Conservation (phyloP, 148 eudicot species). For the Polygonum maritimum region DNA sequence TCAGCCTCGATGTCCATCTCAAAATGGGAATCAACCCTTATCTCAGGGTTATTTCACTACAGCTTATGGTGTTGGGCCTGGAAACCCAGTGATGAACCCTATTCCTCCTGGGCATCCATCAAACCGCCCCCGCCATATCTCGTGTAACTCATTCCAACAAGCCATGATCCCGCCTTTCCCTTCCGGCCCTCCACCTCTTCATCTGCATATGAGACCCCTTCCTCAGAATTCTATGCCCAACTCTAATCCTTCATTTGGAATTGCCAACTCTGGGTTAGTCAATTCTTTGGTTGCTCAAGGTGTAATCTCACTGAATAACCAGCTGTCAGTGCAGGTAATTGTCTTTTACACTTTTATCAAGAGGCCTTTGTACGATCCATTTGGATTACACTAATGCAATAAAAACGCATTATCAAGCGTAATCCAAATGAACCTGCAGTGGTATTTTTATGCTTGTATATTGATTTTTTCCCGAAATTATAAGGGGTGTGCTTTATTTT, state of each 20-base stretch:
- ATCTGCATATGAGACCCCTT: slow-evolving; percentile 30
- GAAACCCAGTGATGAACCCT: slow-evolving; percentile 22
- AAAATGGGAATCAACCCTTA: slow-evolving; percentile 20
- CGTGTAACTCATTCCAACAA: slow-evolving; percentile 30
- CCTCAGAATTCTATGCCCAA: slow-evolving; percentile 33
- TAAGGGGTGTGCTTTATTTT: background rate
- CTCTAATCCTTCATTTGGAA: slow-evolving; percentile 37
- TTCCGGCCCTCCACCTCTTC: slow-evolving; percentile 33
- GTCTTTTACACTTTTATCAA: background rate
- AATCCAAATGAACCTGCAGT: background rate
- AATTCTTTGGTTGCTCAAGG: slow-evolving; percentile 78
- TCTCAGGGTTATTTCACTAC: slow-evolving; percentile 38
- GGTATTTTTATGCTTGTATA: background rate
- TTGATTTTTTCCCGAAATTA: background rate
- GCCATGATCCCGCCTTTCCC: slow-evolving; percentile 34
- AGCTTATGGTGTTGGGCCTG: slow-evolving; percentile 11
- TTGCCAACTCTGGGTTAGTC: slow-evolving; percentile 46
- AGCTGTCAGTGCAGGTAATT: slow-evolving; percentile 51
- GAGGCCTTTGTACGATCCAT: background rate
- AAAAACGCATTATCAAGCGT: too few species aligned
- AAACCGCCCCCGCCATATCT: slow-evolving; percentile 31
- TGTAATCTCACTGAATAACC: slow-evolving; percentile 54
- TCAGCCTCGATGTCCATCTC: background rate
- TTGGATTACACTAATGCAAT: too few species aligned
- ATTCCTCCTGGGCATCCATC: slow-evolving; percentile 25